These are phyloP conservation scores for Solanum gracilifrons DNA, from an alignment of 257 asterid species.

Conservation along the genomic window DNA sequence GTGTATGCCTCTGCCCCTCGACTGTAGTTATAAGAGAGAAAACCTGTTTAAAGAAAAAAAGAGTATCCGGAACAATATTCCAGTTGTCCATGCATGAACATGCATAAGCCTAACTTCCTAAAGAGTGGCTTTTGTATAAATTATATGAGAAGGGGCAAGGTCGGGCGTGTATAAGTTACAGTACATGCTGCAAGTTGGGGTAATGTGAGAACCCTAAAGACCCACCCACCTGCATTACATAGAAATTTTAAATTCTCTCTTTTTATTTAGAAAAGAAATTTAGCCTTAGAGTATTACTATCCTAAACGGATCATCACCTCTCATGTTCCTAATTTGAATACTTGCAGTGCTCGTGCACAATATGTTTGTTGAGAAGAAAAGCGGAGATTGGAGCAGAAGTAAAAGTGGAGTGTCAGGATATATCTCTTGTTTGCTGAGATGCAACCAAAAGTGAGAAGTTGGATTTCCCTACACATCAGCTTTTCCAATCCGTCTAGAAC, in stretches of 20 bases:
- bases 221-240: background rate
- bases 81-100: background rate
- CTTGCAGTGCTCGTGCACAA: background rate
- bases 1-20: background rate
- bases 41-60: background rate
- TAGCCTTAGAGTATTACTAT: background rate
- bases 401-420: background rate
- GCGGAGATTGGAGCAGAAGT: background rate
- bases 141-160: background rate
- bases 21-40: background rate
- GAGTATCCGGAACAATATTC: background rate
- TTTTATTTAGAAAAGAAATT: background rate
- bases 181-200: background rate
- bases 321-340: background rate
- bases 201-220: background rate
- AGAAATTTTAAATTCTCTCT: background rate
- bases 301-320: background rate
- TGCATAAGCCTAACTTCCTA: background rate
- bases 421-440: background rate
- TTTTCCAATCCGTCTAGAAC: background rate
- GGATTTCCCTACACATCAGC: background rate
- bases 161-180: background rate
- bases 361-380: background rate
- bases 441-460: background rate
- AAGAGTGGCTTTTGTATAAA: background rate